Percentiles rank a stretch among this genome's conserved stretches.
phyloP scores from a whole-genome alignment of 768 basidiomycete genomes.

The Collybia sordida region DNA sequence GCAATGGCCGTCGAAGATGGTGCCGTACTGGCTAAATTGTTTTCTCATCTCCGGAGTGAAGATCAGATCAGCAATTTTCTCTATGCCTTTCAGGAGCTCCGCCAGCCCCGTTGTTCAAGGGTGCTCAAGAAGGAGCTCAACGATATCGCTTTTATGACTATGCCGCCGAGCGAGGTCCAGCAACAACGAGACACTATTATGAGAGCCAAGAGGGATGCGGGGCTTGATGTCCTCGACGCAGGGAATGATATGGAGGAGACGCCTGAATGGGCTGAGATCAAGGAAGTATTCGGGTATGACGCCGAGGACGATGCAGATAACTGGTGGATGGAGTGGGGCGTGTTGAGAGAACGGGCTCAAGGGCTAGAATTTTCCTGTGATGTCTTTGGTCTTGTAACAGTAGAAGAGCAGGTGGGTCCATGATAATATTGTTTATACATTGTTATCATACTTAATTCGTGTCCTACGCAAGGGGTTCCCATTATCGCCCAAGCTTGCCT shows the following conservation, averaged over 20 bases:
- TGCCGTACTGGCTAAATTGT: slow-evolving; percentile 57
- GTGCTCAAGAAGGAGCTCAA: slow-evolving; percentile 42
- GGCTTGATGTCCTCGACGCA: slow-evolving; percentile 15
- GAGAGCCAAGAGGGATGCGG: slow-evolving; percentile 27
- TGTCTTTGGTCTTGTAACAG: slow-evolving; percentile 7
- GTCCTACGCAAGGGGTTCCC: no score
- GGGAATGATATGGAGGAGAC: slow-evolving; percentile 4
- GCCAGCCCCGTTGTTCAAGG: slow-evolving; percentile 42
- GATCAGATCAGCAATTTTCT: slow-evolving; percentile 55
- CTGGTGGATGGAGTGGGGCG: slow-evolving; percentile 58
- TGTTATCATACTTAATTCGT: no score
- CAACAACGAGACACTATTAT: slow-evolving; percentile 42
- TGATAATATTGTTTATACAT: slow-evolving; percentile 2
- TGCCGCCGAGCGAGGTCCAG: slow-evolving; percentile 42
- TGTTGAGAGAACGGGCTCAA: slow-evolving; percentile 36
- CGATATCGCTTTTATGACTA: slow-evolving; percentile 42
- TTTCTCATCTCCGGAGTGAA: slow-evolving; percentile 47
- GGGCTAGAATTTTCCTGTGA: slow-evolving; percentile 13
- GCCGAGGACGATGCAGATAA: slow-evolving; percentile 60
- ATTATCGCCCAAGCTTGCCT: no score
- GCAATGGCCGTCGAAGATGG: slow-evolving; percentile 63
- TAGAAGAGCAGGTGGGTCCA: slow-evolving; percentile 9
- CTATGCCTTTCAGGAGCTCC: slow-evolving; percentile 54
- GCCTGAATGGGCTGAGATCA: slow-evolving; percentile 46
- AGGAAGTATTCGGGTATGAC: slow-evolving; percentile 50